phyloP scores from a whole-genome alignment of 805 yeast genomes.

The Priceomyces castillae region DNA sequence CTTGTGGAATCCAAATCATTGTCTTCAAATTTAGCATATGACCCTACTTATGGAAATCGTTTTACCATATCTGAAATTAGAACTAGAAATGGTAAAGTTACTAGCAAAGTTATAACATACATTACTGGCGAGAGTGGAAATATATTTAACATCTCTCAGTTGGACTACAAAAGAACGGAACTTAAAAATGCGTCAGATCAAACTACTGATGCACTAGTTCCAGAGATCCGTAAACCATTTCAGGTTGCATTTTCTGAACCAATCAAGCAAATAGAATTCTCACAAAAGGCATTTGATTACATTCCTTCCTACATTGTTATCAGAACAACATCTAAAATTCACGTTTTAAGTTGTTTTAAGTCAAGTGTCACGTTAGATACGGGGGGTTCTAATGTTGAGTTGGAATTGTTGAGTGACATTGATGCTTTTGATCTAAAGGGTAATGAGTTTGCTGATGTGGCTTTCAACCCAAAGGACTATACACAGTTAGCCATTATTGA shows the following conservation, averaged over 20 bases:
- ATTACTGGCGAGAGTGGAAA: slow-evolving; percentile 32
- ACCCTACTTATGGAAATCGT: slow-evolving; percentile 32
- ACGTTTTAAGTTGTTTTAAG: slow-evolving; percentile 27
- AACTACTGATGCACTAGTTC: slow-evolving; percentile 14
- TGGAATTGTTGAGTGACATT: slow-evolving; percentile 17
- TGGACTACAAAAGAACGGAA: slow-evolving; percentile 9
- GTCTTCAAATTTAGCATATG: slow-evolving; percentile 25
- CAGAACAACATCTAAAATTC: slow-evolving; percentile 35
- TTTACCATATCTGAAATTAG: slow-evolving; percentile 13
- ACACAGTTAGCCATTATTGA: slow-evolving; percentile 46
- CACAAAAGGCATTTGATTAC: slow-evolving; percentile 19
- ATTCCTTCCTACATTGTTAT: slow-evolving; percentile 30
- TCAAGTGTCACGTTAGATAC: neutral
- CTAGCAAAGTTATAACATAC: slow-evolving; percentile 20
- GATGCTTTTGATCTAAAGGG: slow-evolving; percentile 22
- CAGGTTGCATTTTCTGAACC: slow-evolving; percentile 29
- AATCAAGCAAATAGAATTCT: slow-evolving; percentile 40
- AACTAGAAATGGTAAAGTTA: slow-evolving; percentile 4
- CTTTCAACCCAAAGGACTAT: slow-evolving; percentile 43
- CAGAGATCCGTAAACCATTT: slow-evolving; percentile 12
- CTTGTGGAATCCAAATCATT: slow-evolving; percentile 25
- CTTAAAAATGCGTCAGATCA: neutral
- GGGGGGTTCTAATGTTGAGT: slow-evolving; percentile 6
- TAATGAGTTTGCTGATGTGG: slow-evolving; percentile 43
- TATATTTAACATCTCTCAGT: slow-evolving; percentile 23